Evolutionary conservation across 2,329 filamentous ascomycete species (phyloP), one percentile per base, ranked within the genome.

Genomic region (Colletotrichum echinochloae): DNA sequence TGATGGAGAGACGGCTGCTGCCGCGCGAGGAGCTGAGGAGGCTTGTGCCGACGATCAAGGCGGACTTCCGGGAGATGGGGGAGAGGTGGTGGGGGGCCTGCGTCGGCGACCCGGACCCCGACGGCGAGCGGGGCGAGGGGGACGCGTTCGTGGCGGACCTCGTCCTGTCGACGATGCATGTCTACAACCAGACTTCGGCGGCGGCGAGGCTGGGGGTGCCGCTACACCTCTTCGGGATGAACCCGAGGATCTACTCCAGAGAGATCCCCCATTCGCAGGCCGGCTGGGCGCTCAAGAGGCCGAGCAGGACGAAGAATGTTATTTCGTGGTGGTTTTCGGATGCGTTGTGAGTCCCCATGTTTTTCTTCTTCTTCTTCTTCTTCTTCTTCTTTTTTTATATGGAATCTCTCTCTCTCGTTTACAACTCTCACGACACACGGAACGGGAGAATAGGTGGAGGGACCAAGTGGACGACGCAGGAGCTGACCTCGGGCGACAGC

Each of bases 141-240:
- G 52, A 20, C 1, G 51, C 71, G n/a, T 76, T 77, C 56, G 72
- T 75, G 23, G 76, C 76, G 14, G 76, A 77, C 35, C 71, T 73
- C 23, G 75, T 77, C 37, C 72, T 77, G 20, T 75, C 76, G 6
- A 76, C 76, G 60, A 76, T 76, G n/a, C 73, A 73, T 1, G 74
- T 74, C 57, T 77, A 74, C 30, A 75, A 74, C 11, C 75, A 77
- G 66, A 63, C 75, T 1, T 76, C 77, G 48, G 76, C 73, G 51
- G 88, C 88, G 0, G 86, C 90, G 77, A 83, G 85, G 67, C 73
- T 90, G n/a, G 87, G 87, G 0, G 83, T 89, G 46, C 88, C 88
- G 1, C 75, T 90, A n/a, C 87, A 89, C 74, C 79, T 92, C 72
- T 92, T 92, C 88, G 92, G 92, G 77, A 92, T 90, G 80, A 88